Percentiles rank a stretch among this genome's conserved stretches.
Conservation (phyloP, 495 filamentous ascomycete species). For the Viridothelium virens region DNA sequence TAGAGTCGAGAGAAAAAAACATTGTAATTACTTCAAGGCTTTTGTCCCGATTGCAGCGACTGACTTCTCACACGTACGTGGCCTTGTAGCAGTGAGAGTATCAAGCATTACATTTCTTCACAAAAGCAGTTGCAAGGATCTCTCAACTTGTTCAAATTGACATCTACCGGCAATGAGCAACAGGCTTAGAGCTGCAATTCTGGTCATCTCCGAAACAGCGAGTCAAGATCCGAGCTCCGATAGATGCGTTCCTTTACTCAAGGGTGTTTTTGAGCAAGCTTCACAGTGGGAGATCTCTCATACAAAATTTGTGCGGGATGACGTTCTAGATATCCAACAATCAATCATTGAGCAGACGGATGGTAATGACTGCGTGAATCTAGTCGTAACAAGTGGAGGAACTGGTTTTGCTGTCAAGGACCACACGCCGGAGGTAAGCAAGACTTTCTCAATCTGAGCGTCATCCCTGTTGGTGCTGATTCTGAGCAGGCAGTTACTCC, state of each 20-base stretch:
- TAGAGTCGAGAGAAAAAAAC: too few relatives aligned
- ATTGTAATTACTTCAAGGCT: too few relatives aligned
- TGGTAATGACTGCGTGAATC: constrained; percentile 51
- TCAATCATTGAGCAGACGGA: constrained; percentile 64
- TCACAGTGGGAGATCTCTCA: constrained; percentile 65
- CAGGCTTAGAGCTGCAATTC: constrained; percentile 57
- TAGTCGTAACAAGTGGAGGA: constrained; percentile 83
- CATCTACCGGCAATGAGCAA: not conserved
- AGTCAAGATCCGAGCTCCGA: constrained; percentile 74
- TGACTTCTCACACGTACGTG: too few relatives aligned
- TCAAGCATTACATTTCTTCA: too few relatives aligned
- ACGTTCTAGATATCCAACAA: constrained; percentile 62
- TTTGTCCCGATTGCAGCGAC: too few relatives aligned
- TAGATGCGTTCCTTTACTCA: constrained; percentile 54
- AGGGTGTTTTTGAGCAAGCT: constrained; percentile 52
- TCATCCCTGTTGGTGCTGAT: not conserved
- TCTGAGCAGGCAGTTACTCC: constrained; percentile 60
- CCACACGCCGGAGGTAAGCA: constrained; percentile 75
- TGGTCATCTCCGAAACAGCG: constrained; percentile 93
- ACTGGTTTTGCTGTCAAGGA: constrained; percentile 92
- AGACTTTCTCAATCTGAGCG: constrained; percentile 7
- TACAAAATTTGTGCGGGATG: constrained; percentile 74
- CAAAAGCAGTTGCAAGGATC: not conserved
- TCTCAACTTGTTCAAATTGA: not conserved
- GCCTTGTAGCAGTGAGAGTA: too few relatives aligned